Evolutionary conservation across 208 protist species (phyloP).

Genomic region (Angomonas desouzai): DNA sequence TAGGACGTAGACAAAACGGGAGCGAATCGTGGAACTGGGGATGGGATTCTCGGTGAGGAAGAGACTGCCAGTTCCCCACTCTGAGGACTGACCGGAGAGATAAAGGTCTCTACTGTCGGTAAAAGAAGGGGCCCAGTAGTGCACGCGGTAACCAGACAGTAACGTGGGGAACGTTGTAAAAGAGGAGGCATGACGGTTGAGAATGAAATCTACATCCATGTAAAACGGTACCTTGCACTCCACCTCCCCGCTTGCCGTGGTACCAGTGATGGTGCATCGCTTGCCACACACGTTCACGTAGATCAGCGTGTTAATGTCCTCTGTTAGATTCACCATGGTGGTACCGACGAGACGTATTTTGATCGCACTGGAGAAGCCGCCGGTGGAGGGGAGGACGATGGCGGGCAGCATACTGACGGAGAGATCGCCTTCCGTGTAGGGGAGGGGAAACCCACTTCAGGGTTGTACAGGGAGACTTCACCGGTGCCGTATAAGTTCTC

Average conservation of each 20-base stretch:
- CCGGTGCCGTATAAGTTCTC: slow-evolving; percentile 17
- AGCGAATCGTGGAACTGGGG: slow-evolving; percentile 2
- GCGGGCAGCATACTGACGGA: slow-evolving; percentile 29
- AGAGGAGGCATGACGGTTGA: slow-evolving; percentile 12
- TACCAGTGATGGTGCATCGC: slow-evolving; percentile 20
- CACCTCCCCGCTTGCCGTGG: slow-evolving; percentile 22
- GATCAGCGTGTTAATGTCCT: slow-evolving; percentile 9
- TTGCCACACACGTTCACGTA: slow-evolving; percentile 32
- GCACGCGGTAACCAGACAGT: slow-evolving; percentile 14
- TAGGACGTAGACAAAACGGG: slow-evolving; percentile 18
- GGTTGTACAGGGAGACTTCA: slow-evolving; percentile 19
- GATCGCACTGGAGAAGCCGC: slow-evolving; percentile 19
- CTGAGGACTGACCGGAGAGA: background rate
- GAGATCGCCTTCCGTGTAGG: slow-evolving; percentile 3
- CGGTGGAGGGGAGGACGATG: slow-evolving; percentile 19
- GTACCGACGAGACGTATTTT: slow-evolving; percentile 27
- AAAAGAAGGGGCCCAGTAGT: slow-evolving; percentile 5
- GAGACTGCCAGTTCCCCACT: background rate
- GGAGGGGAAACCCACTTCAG: slow-evolving; percentile 17
- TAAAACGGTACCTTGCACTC: slow-evolving; percentile 26
- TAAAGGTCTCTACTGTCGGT: background rate
- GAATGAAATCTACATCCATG: slow-evolving; percentile 27
- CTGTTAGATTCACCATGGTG: slow-evolving; percentile 6
- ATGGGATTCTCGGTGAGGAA: slow-evolving; percentile 8
- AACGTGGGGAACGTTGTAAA: slow-evolving; percentile 19